phyloP scores from a whole-genome alignment of 2,329 filamentous ascomycete species.

The Talaromyces verruculosus region DNA sequence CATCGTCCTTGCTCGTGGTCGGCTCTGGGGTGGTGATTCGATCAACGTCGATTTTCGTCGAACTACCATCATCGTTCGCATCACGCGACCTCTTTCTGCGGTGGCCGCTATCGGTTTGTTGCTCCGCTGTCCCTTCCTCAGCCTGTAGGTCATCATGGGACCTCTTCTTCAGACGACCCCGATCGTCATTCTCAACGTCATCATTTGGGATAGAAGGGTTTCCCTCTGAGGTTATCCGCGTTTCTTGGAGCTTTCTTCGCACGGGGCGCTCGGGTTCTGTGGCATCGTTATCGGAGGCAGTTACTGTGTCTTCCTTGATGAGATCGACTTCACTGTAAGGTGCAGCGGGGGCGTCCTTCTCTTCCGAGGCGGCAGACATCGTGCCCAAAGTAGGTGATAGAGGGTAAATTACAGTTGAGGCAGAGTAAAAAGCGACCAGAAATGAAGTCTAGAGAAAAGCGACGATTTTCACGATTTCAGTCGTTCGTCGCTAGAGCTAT shows the following conservation, averaged over 20 bases:
- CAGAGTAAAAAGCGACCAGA: not conserved
- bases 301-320: conserved; percentile 23
- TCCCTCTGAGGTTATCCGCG: conserved; percentile 52
- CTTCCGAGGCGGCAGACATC: conserved; percentile 24
- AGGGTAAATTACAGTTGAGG: not conserved
- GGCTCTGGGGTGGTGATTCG: conserved; percentile 35
- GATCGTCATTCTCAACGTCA: conserved; percentile 23
- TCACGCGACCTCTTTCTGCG: conserved; percentile 24
- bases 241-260: conserved; percentile 62
- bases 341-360: conserved; percentile 18
- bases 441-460: not conserved
- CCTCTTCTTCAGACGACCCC: conserved; percentile 34
- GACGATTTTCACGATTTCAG: not conserved
- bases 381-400: not conserved
- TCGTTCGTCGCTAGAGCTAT: not conserved
- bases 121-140: conserved; percentile 29
- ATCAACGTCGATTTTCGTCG: conserved; percentile 43
- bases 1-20: conserved; percentile 20
- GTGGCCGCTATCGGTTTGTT: conserved; percentile 15
- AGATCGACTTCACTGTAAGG: conserved; percentile 22
- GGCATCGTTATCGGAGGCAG: conserved; percentile 29
- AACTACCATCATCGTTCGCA: conserved; percentile 28
- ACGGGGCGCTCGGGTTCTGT: conserved; percentile 55
- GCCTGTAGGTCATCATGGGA: conserved; percentile 36
- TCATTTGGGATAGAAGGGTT: conserved; percentile 23